These are phyloP conservation scores for Mucor circinelloides DNA, from an alignment of 371 early-diverging fungal genomes.

Conservation along the genomic window DNA sequence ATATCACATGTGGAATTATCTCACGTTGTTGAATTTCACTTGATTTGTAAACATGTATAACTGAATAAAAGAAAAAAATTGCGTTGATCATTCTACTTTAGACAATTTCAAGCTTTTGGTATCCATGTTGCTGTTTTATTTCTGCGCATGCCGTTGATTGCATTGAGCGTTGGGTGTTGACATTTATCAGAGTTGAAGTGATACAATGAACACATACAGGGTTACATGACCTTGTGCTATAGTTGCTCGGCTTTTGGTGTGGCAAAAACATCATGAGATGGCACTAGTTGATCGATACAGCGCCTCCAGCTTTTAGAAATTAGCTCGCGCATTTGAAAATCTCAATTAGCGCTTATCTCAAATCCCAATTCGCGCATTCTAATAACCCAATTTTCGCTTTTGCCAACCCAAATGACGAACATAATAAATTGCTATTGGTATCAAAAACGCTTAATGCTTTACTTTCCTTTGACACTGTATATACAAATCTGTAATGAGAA, in stretches of 20 bases:
- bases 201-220: background rate
- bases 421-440: no score
- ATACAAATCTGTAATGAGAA: background rate
- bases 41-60: background rate
- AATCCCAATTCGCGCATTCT: no score
- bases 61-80: background rate
- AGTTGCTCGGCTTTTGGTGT: background rate
- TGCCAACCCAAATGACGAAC: no score
- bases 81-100: background rate
- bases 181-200: background rate
- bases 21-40: background rate
- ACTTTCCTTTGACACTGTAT: background rate
- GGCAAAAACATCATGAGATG: background rate
- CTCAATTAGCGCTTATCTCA: no score
- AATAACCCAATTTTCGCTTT: no score
- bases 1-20: conserved; percentile 1
- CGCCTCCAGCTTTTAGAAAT: no score
- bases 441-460: no score
- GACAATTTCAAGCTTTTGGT: background rate
- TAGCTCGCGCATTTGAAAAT: no score
- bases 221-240: background rate
- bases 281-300: background rate
- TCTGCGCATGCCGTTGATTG: no score
- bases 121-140: no score
- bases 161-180: background rate